Evolutionary conservation across 2,329 filamentous ascomycete species (phyloP).

Genomic region (Colletotrichum endophyticum): DNA sequence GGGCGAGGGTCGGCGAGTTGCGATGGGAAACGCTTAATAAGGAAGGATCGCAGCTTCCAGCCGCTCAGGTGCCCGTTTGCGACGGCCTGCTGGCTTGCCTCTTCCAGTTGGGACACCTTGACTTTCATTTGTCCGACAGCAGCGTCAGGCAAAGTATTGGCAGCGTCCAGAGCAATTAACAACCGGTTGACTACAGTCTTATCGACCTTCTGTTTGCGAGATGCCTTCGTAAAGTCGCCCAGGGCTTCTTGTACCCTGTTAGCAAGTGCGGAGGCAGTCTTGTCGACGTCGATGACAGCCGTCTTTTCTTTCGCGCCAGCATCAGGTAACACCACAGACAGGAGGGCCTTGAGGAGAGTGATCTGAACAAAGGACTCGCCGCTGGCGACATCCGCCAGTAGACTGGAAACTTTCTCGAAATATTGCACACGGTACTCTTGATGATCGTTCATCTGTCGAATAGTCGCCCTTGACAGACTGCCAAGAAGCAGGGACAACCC

Average conservation of each 20-base stretch:
- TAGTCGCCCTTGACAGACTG: conserved; percentile 27
- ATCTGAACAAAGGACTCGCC: conserved; percentile 34
- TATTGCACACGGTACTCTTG: conserved; percentile 48
- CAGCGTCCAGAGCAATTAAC: conserved; percentile 25
- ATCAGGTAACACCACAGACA: conserved; percentile 30
- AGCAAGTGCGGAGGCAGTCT: neutral
- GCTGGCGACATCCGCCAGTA: conserved; percentile 22
- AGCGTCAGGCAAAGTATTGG: conserved; percentile 29
- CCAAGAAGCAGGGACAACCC: conserved; percentile 4
- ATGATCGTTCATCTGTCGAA: conserved; percentile 50
- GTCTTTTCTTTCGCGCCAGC: conserved; percentile 22
- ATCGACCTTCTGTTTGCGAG: conserved; percentile 8
- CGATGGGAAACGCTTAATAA: conserved; percentile 40
- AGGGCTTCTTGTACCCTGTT: neutral
- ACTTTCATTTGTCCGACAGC: conserved; percentile 34
- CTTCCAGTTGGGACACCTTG: conserved; percentile 39
- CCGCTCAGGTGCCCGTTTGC: conserved; percentile 39
- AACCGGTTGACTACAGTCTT: neutral
- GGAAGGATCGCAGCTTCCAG: conserved; percentile 52
- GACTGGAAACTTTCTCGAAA: conserved; percentile 32
- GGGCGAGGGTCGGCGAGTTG: conserved; percentile 35
- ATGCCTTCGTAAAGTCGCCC: conserved; percentile 7
- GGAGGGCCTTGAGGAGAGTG: conserved; percentile 39
- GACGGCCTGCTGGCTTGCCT: conserved; percentile 37
- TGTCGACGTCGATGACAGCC: neutral